A percentile compares a stretch with the other conserved stretches of the same genome.
phyloP scores from a whole-genome alignment of 306 rosid species.

The Herpetospermum pedunculosum region DNA sequence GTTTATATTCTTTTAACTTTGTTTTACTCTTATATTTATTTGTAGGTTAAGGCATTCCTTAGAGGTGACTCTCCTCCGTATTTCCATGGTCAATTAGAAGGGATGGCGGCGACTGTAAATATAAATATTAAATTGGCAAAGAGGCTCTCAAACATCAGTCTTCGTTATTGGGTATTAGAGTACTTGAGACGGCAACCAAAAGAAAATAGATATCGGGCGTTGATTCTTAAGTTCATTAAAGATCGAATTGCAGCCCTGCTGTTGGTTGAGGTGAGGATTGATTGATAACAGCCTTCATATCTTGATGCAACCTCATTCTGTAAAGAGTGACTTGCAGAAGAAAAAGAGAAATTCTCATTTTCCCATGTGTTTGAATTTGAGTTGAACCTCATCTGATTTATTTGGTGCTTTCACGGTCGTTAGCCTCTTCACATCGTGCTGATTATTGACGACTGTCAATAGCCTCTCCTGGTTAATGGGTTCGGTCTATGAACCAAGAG shows the following conservation, averaged over 20 bases:
- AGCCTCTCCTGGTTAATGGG: neutral
- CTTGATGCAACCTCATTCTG: neutral
- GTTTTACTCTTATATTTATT: neutral
- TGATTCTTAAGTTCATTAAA: constrained; percentile 76
- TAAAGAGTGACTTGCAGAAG: neutral
- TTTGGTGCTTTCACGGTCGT: neutral
- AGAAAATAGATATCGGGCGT: constrained; percentile 46
- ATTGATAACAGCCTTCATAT: neutral
- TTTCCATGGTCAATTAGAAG: constrained; percentile 74
- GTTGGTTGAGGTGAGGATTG: constrained; percentile 65
- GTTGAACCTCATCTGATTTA: neutral
- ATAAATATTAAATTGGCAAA: constrained; percentile 50
- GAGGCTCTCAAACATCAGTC: constrained; percentile 57
- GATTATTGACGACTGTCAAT: neutral
- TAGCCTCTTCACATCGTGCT: neutral
- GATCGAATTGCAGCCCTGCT: constrained; percentile 74
- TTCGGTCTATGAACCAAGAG: neutral
- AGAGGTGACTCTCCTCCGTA: constrained; percentile 67
- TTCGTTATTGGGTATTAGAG: constrained; percentile 87
- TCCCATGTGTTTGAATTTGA: neutral
- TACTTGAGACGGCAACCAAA: constrained; percentile 75
- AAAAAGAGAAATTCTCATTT: neutral
- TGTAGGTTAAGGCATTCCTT: constrained; percentile 74
- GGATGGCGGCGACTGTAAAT: constrained; percentile 52
- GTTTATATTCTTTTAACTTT: neutral